Conservation (phyloP, 306 rosid species). For the Ceratonia siliqua region DNA sequence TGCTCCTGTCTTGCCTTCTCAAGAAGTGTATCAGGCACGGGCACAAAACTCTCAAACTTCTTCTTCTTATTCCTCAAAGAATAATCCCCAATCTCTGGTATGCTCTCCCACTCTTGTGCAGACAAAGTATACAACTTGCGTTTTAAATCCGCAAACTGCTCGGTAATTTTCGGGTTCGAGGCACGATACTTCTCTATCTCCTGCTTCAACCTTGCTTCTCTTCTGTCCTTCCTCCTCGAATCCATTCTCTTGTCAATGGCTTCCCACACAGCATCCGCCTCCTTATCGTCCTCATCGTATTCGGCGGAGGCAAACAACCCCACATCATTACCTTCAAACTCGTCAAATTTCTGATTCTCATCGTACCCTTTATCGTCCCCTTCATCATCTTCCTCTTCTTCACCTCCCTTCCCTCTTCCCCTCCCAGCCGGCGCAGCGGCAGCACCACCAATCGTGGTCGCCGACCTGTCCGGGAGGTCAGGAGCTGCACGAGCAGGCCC, state of each 20-base stretch:
- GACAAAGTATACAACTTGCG: slow-evolving; percentile 65
- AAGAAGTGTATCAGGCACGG: slow-evolving; percentile 80
- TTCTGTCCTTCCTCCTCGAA: slow-evolving; percentile 83
- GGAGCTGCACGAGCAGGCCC: slow-evolving; percentile 92
- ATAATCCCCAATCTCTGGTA: slow-evolving; percentile 86
- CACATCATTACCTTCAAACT: slow-evolving; percentile 88
- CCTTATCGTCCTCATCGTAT: slow-evolving; percentile 89
- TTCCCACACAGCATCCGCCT: slow-evolving; percentile 94
- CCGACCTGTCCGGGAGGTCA: slow-evolving; percentile 72
- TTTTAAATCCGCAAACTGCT: slow-evolving; percentile 84
- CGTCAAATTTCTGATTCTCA: slow-evolving; percentile 89
- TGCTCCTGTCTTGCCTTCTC: slow-evolving; percentile 93
- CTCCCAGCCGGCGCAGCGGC: slow-evolving; percentile 45
- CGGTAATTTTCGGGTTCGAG: slow-evolving; percentile 81
- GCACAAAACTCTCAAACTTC: slow-evolving; percentile 89
- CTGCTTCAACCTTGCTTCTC: slow-evolving; percentile 88
- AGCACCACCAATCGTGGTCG: slow-evolving; percentile 51
- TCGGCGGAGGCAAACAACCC: slow-evolving; percentile 88
- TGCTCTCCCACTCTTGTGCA: slow-evolving; percentile 75
- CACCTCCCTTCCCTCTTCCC: slow-evolving; percentile 71
- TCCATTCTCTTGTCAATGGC: slow-evolving; percentile 88
- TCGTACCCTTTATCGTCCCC: slow-evolving; percentile 84
- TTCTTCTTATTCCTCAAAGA: slow-evolving; percentile 77
- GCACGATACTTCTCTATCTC: slow-evolving; percentile 91
- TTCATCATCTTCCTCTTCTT: slow-evolving; percentile 84